Conservation (phyloP, 148 eudicot genomes). For the Chenopodium quinoa region DNA sequence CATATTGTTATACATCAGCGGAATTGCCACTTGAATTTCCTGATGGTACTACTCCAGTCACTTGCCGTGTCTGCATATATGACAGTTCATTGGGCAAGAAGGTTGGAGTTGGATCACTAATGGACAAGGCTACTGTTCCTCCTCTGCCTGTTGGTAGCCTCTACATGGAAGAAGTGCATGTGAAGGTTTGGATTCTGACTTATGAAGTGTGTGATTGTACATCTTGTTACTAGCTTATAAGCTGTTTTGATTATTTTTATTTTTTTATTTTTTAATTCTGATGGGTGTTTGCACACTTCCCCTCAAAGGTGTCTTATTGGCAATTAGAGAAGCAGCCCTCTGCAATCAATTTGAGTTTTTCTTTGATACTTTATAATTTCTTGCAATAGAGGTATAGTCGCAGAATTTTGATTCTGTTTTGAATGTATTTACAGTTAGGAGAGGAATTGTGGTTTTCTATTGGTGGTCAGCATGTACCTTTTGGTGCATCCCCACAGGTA, state of each 20-base stretch:
- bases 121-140: slow-evolving; percentile 86
- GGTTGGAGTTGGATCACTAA: slow-evolving; percentile 80
- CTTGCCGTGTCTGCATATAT: slow-evolving; percentile 88
- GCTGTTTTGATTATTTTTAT: neutral
- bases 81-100: slow-evolving; percentile 81
- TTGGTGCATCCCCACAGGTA: slow-evolving; percentile 98
- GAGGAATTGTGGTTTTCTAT: slow-evolving; percentile 79
- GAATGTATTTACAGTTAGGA: slow-evolving; percentile 53
- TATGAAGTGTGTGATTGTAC: neutral
- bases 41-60: slow-evolving; percentile 95
- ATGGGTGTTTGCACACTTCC: neutral
- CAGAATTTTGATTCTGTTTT: slow-evolving; percentile 12
- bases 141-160: slow-evolving; percentile 75
- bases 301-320: neutral
- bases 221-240: neutral
- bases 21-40: slow-evolving; percentile 95
- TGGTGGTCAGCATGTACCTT: slow-evolving; percentile 89
- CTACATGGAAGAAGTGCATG: slow-evolving; percentile 95
- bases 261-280: no score
- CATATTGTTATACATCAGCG: slow-evolving; percentile 37
- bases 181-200: slow-evolving; percentile 58
- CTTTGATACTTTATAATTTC: neutral
- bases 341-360: neutral
- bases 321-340: neutral
- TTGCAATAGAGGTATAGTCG: neutral